Conservation (phyloP, 2,329 filamentous ascomycete genomes). For the Tolypocladium ophioglossoides region DNA sequence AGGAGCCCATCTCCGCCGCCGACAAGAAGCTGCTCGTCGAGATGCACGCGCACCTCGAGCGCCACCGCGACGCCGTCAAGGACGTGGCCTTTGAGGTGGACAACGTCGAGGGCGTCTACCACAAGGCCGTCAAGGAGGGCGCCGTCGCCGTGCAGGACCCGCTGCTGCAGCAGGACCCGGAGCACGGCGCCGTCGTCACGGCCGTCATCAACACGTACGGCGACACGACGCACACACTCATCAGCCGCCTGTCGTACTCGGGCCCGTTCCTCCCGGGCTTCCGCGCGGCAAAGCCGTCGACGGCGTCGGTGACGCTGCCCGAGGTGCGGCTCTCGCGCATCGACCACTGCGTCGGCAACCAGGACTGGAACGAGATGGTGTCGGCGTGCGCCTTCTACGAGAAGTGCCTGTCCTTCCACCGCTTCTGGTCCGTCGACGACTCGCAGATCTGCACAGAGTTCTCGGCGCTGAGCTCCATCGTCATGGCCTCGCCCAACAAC, state of each 20-base stretch:
- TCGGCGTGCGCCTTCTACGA: slow-evolving; percentile 67
- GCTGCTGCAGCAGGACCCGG: slow-evolving; percentile 39
- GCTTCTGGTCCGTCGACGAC: slow-evolving; percentile 96
- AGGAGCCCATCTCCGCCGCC: slow-evolving; percentile 50
- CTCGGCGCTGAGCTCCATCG: slow-evolving; percentile 76
- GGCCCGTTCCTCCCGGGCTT: slow-evolving; percentile 81
- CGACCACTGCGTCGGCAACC: slow-evolving; percentile 96
- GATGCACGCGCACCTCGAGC: slow-evolving; percentile 73
- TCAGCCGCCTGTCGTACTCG: slow-evolving; percentile 59
- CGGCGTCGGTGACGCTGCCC: slow-evolving; percentile 40
- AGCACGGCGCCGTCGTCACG: slow-evolving; percentile 55
- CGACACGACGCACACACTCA: slow-evolving; percentile 87
- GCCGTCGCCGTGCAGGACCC: slow-evolving; percentile 54
- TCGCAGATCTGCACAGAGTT: slow-evolving; percentile 87
- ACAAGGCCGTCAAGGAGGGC: slow-evolving; percentile 56
- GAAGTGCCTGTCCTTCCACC: slow-evolving; percentile 80
- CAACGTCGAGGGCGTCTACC: slow-evolving; percentile 70
- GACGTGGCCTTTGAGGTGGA: slow-evolving; percentile 95
- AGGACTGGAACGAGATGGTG: slow-evolving; percentile 85
- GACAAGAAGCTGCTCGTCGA: slow-evolving; percentile 59
- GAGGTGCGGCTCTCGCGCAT: slow-evolving; percentile 60
- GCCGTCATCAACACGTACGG: slow-evolving; percentile 88
- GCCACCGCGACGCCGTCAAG: slow-evolving; percentile 88
- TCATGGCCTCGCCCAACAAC: slow-evolving; percentile 80
- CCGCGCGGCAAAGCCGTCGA: slow-evolving; percentile 37